These are phyloP conservation scores for Poa pratensis DNA, from an alignment of 176 grass and related monocot genomes.

Conservation along the genomic window DNA sequence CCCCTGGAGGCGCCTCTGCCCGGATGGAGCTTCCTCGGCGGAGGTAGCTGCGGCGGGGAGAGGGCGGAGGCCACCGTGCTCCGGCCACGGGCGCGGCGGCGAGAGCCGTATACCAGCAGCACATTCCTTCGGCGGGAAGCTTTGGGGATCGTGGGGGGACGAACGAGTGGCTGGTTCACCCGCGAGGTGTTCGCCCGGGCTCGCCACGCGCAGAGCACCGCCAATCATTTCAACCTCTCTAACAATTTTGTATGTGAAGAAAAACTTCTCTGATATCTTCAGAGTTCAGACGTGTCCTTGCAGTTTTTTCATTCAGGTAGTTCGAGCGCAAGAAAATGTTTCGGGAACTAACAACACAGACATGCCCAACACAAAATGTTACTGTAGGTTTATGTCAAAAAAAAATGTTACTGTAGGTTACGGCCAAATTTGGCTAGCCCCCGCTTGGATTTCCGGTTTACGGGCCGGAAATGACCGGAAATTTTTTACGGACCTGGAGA, in stretches of 20 bases:
- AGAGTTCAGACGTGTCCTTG: no score
- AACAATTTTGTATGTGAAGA: neutral
- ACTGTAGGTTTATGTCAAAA: no score
- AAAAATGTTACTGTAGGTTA: no score
- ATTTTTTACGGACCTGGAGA: no score
- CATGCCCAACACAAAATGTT: no score
- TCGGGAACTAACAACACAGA: no score
- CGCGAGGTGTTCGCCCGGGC: constrained; percentile 43
- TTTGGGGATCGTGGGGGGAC: neutral
- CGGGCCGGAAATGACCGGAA: no score
- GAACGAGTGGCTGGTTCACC: constrained; percentile 33
- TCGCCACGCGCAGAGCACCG: neutral
- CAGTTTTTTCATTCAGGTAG: no score
- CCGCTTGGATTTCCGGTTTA: no score
- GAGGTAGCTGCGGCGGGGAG: neutral
- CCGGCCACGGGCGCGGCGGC: constrained; percentile 17
- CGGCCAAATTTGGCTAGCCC: no score
- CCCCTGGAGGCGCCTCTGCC: constrained; percentile 25
- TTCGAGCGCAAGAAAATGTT: no score
- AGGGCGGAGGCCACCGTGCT: neutral
- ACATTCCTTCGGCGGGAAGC: constrained; percentile 56
- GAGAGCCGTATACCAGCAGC: constrained; percentile 44
- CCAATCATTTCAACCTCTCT: neutral
- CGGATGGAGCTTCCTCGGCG: constrained; percentile 42
- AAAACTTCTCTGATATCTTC: no score